Evolutionary conservation across 1,284 basidiomycete species (phyloP).

Genomic region (Agaricales sp.): DNA sequence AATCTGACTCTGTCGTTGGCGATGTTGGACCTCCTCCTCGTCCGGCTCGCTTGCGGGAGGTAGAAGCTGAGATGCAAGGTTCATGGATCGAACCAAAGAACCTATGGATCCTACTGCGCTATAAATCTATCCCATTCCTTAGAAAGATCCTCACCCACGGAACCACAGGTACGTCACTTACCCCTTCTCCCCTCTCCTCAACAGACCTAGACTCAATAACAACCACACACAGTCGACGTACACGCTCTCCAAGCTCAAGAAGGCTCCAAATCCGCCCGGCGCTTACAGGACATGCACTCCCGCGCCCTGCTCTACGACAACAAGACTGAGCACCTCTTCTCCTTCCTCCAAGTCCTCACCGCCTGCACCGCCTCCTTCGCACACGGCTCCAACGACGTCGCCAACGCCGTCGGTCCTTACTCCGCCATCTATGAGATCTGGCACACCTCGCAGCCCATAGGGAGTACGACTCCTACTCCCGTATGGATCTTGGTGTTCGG

Average conservation of each 20-base stretch:
- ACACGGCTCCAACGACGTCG: conserved; percentile 20
- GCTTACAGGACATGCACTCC: conserved; percentile 14
- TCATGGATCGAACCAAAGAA: conserved; percentile 18
- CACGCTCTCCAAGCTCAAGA: conserved; percentile 4
- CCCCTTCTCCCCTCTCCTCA: background rate
- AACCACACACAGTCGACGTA: conserved; percentile 7
- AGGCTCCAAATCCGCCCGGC: conserved; percentile 6
- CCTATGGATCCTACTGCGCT: conserved; percentile 19
- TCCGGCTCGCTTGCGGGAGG: conserved; percentile 10
- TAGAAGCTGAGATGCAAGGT: conserved; percentile 16
- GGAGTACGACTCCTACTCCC: conserved; percentile 14
- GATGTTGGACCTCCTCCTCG: background rate
- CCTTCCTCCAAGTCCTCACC: conserved; percentile 21
- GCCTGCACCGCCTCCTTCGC: conserved; percentile 22
- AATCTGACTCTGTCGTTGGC: background rate
- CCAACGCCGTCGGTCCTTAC: conserved; percentile 21
- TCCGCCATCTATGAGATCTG: conserved; percentile 20
- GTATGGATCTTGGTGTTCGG: conserved; percentile 19
- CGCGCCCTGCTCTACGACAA: conserved; percentile 19
- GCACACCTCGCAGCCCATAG: conserved; percentile 14
- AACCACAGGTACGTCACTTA: conserved; percentile 11
- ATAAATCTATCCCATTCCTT: conserved; percentile 17
- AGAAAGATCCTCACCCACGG: conserved; percentile 16
- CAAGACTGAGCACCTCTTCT: conserved; percentile 21
- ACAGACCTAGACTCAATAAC: background rate